These are phyloP conservation scores for Cutaneotrichosporon sp. DNA, from an alignment of 1,284 basidiomycete genomes.

Conservation along the genomic window DNA sequence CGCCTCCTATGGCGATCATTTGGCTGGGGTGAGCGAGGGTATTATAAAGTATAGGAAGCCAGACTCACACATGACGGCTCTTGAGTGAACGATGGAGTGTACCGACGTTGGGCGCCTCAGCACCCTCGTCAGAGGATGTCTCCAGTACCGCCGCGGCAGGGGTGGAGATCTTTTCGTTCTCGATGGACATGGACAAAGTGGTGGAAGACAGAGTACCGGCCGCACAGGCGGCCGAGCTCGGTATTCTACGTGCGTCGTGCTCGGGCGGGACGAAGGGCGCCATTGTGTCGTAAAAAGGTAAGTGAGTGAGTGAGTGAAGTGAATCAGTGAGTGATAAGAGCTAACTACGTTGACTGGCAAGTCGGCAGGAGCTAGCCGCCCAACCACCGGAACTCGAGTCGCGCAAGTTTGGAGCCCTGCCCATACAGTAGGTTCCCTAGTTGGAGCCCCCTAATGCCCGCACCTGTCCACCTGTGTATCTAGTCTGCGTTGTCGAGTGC, in stretches of 20 bases:
- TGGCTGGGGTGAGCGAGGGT: too few relatives aligned
- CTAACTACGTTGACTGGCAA: too few relatives aligned
- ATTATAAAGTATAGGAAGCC: too few relatives aligned
- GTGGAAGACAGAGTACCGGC: neutral
- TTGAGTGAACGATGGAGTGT: constrained; percentile 12
- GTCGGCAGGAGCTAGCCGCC: too few relatives aligned
- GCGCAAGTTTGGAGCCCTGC: too few relatives aligned
- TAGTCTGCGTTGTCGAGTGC: too few relatives aligned
- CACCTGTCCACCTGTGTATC: too few relatives aligned
- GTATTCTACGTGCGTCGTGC: constrained; percentile 3
- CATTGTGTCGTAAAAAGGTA: neutral
- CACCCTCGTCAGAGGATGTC: neutral
- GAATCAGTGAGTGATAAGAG: too few relatives aligned
- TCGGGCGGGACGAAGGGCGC: neutral
- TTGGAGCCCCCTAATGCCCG: too few relatives aligned
- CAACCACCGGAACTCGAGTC: too few relatives aligned
- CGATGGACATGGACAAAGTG: neutral
- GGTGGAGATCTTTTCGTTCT: neutral
- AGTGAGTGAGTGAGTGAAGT: too few relatives aligned
- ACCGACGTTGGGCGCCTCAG: neutral
- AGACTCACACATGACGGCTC: constrained; percentile 27
- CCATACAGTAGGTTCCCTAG: too few relatives aligned
- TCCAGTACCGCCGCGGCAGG: neutral
- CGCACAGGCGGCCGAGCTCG: neutral
- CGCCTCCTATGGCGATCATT: constrained; percentile 38